These are phyloP conservation scores for Lentinula aciculospora DNA, from an alignment of 768 basidiomycete species.

Conservation along the genomic window DNA sequence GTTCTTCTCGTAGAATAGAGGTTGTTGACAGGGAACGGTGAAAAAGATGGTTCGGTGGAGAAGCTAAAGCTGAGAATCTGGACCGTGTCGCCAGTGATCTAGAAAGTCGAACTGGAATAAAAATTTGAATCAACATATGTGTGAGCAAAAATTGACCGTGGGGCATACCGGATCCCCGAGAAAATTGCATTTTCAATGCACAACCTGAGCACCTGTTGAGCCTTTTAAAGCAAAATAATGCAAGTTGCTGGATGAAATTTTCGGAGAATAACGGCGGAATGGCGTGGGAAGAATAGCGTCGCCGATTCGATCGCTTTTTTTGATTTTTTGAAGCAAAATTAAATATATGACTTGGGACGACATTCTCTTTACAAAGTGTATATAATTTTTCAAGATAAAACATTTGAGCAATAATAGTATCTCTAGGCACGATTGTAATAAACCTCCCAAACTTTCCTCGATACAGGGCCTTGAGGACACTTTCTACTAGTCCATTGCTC, in stretches of 20 bases:
- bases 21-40: not conserved
- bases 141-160: not conserved
- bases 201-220: not conserved
- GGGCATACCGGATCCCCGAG: conserved; percentile 4
- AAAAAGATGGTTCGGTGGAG: not conserved
- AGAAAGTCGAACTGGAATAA: not conserved
- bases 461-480: conserved; percentile 46
- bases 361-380: too few species aligned
- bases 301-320: not conserved
- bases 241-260: not conserved
- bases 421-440: conserved; percentile 23
- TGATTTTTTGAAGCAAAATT: too few species aligned
- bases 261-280: not conserved
- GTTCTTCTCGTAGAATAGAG: not conserved
- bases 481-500: conserved; percentile 71
- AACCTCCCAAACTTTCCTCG: conserved; percentile 40
- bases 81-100: conserved; percentile 6
- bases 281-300: not conserved
- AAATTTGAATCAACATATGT: not conserved
- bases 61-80: not conserved
- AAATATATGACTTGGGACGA: too few species aligned
- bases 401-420: too few species aligned
- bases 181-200: not conserved
- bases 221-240: not conserved
- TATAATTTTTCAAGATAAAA: too few species aligned